phyloP scores from a whole-genome alignment of 108 stramenopile species.

The Nitzschia inconspicua region DNA sequence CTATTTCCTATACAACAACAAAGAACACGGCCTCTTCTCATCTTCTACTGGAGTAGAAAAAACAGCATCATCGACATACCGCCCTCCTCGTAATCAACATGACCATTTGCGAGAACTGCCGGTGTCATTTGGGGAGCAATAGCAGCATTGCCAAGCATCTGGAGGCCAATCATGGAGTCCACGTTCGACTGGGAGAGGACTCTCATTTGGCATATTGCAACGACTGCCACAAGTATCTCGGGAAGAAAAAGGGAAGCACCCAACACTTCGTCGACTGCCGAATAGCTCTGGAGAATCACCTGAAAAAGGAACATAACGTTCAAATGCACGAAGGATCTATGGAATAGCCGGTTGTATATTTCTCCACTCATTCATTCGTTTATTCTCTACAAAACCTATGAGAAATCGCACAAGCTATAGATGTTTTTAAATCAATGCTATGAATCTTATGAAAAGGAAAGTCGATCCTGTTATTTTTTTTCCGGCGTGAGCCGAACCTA shows the following conservation, averaged over 20 bases:
- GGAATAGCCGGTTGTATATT: slow-evolving; percentile 1
- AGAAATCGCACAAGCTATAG: no score
- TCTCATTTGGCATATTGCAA: slow-evolving; percentile 11
- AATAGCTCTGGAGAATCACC: slow-evolving; percentile 13
- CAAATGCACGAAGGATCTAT: slow-evolving; percentile 9
- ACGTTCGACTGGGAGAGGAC: slow-evolving; percentile 15
- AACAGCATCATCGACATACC: no score
- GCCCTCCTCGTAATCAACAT: no score
- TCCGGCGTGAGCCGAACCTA: no score
- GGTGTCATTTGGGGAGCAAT: slow-evolving; percentile 6
- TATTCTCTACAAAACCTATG: no score
- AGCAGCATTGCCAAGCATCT: slow-evolving; percentile 3
- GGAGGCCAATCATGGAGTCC: slow-evolving; percentile 6
- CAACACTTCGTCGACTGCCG: background rate
- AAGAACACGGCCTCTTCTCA: no score
- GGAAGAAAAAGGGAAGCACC: slow-evolving; percentile 1
- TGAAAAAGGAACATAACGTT: background rate
- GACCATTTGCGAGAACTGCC: slow-evolving; percentile 12
- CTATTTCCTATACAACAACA: no score
- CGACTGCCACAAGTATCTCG: slow-evolving; percentile 20
- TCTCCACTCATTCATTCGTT: no score
- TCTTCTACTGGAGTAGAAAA: no score
- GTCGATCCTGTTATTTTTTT: no score
- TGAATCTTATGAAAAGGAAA: no score
- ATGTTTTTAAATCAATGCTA: no score